phyloP scores from a whole-genome alignment of 495 filamentous ascomycete genomes.

The Neurospora terricola region DNA sequence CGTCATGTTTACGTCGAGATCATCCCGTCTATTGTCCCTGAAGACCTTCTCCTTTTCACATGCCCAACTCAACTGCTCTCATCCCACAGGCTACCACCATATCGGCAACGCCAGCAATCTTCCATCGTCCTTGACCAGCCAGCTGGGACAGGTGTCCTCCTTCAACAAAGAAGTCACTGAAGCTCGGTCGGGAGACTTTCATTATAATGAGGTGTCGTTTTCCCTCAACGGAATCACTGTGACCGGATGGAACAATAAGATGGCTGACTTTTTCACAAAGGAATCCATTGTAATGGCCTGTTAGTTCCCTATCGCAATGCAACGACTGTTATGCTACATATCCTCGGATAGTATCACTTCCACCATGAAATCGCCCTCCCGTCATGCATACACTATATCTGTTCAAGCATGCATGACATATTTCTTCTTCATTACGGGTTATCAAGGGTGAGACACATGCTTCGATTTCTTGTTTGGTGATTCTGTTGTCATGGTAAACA shows the following conservation, averaged over 20 bases:
- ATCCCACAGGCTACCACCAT: background rate
- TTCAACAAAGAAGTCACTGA: background rate
- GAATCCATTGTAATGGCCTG: background rate
- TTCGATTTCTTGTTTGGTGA: background rate
- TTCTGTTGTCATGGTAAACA: background rate
- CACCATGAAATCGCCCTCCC: background rate
- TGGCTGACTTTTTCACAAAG: background rate
- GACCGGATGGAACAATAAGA: background rate
- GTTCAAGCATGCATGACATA: background rate
- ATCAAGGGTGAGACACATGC: background rate
- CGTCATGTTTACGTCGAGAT: background rate
- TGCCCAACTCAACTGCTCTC: background rate
- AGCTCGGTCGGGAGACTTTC: background rate
- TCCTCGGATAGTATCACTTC: background rate
- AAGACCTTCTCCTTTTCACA: background rate
- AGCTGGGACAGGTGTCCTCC: background rate
- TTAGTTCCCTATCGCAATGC: background rate
- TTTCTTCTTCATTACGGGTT: background rate
- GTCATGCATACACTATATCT: background rate
- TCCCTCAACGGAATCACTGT: background rate
- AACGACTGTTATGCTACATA: background rate
- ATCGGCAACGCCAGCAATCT: background rate
- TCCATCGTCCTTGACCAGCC: background rate
- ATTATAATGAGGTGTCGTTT: background rate
- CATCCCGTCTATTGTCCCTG: background rate